A percentile compares a stretch with the other conserved stretches of the same genome.
These are phyloP conservation scores for Collybiopsis luxurians DNA, from an alignment of 768 basidiomycete genomes.

Conservation along the genomic window DNA sequence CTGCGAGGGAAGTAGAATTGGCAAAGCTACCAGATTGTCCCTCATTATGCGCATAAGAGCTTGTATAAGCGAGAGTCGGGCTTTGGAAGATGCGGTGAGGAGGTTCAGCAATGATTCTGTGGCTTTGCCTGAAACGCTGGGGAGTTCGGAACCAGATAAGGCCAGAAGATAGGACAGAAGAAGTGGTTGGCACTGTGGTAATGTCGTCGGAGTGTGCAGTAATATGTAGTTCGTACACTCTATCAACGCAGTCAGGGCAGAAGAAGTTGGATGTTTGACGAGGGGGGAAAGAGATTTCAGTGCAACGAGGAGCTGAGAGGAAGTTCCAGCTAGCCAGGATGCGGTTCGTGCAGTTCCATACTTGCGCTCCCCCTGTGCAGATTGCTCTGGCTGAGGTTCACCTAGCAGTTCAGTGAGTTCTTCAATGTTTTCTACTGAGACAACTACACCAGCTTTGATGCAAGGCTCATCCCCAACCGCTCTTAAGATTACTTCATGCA, in stretches of 20 bases:
- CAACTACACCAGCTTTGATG: constrained; percentile 55
- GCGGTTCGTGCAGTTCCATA: constrained; percentile 59
- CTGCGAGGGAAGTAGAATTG: constrained; percentile 65
- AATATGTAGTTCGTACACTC: constrained; percentile 55
- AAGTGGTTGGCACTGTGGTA: constrained; percentile 66
- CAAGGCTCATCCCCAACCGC: constrained; percentile 72
- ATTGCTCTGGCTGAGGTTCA: constrained; percentile 17
- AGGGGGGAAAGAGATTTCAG: constrained; percentile 73
- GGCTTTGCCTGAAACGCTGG: constrained; percentile 51
- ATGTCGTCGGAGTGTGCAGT: constrained; percentile 51
- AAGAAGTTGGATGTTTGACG: constrained; percentile 66
- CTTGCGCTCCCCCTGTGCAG: constrained; percentile 1
- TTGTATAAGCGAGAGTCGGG: constrained; percentile 47
- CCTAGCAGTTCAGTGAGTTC: constrained; percentile 45
- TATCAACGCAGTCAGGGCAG: constrained; percentile 57
- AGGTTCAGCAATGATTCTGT: constrained; percentile 43
- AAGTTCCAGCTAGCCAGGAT: constrained; percentile 79
- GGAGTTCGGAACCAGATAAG: constrained; percentile 58
- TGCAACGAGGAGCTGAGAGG: constrained; percentile 81
- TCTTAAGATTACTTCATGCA: constrained; percentile 51
- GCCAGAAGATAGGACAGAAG: constrained; percentile 73
- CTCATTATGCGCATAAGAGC: constrained; percentile 59
- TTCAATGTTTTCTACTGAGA: constrained; percentile 55
- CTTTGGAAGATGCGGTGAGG: constrained; percentile 38
- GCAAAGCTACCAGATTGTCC: constrained; percentile 67